These are phyloP conservation scores for Epithemia pelagica DNA, from an alignment of 108 stramenopile species.

Conservation along the genomic window DNA sequence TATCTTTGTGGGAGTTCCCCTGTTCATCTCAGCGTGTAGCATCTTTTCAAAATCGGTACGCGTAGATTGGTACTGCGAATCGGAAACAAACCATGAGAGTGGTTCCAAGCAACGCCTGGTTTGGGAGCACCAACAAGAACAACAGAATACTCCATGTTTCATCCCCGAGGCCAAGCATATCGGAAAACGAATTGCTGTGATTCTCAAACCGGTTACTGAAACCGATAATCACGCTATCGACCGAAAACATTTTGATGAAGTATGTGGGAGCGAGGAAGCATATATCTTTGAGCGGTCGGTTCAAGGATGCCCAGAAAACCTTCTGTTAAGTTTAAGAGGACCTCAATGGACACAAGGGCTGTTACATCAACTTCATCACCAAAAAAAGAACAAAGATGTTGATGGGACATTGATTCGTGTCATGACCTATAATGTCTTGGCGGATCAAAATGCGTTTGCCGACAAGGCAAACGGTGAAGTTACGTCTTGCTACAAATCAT, in stretches of 20 bases:
- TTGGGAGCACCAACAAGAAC: conserved; percentile 1
- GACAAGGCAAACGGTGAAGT: conserved; percentile 18
- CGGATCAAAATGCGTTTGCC: conserved; percentile 57
- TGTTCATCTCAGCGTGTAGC: conserved; percentile 31
- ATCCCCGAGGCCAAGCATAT: conserved; percentile 21
- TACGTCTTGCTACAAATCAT: conserved; percentile 15
- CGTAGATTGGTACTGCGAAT: conserved; percentile 51
- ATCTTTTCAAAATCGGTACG: conserved; percentile 34
- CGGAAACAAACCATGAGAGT: neutral
- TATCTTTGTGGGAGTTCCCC: conserved; percentile 47
- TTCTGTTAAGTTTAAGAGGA: conserved; percentile 12
- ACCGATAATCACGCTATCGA: neutral
- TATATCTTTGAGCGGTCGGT: conserved; percentile 23
- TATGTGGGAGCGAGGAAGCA: conserved; percentile 27
- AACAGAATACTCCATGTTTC: conserved; percentile 15
- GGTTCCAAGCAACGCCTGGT: neutral
- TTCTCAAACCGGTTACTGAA: conserved; percentile 12
- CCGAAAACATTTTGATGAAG: conserved; percentile 9
- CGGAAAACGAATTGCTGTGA: conserved; percentile 18
- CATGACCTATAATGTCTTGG: conserved; percentile 70
- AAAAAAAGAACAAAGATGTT: neutral
- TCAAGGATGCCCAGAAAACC: conserved; percentile 19
- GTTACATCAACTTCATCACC: neutral
- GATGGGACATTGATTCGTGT: conserved; percentile 37
- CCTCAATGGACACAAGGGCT: conserved; percentile 6